Evolutionary conservation across 2,329 filamentous ascomycete genomes (phyloP), one percentile per base, ranked within the genome.

Genomic region (Drechslerella coelobrocha): DNA sequence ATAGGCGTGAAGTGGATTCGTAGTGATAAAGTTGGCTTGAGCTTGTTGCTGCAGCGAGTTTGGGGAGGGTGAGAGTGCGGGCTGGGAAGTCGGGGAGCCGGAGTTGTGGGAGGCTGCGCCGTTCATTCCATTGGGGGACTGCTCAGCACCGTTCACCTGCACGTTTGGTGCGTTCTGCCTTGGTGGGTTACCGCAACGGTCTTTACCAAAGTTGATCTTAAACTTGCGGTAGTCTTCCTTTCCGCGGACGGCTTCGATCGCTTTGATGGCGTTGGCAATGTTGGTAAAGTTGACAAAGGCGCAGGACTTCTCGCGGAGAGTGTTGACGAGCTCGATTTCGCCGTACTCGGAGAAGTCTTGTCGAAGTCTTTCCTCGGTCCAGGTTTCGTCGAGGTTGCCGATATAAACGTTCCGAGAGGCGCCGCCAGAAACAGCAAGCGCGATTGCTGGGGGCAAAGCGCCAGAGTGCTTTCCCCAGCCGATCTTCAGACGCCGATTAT

Each of bases 261-360:
- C 94, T 83, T 99, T 99, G 83, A 99, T 99, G 54, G 94, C 94
- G 76, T 99, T 99, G 78, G 94, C 94, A 78, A 99, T 99, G 82
- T 99, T 99, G 78, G 94, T 99, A 79, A 99, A 99, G 82, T 99
- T 99, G 79, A 99, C 94, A 78, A 99, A 99, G 0, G 94, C 94
- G 79, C 94, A 99, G 82, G 92, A 97, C 87, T 99, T 99, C 83
- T 99, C 94, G 59, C 94, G 89, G 69, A 99, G 83, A 14, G 94
- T 90, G 81, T 99, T 99, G 73, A 99, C 92, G 73, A 99, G 83
- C 81, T 99, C 94, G 77, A 99, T 97, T 81, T 99, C 94, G 74
- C 94, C 94, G 76, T 91, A 97, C 79, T 97, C 93, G 31, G 92
- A 90, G 79, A 99, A 99, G 81, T 99, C 94, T 79, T 97, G 92